phyloP scores from a whole-genome alignment of 2,329 filamentous ascomycete species.

The Volutella citrinella region DNA sequence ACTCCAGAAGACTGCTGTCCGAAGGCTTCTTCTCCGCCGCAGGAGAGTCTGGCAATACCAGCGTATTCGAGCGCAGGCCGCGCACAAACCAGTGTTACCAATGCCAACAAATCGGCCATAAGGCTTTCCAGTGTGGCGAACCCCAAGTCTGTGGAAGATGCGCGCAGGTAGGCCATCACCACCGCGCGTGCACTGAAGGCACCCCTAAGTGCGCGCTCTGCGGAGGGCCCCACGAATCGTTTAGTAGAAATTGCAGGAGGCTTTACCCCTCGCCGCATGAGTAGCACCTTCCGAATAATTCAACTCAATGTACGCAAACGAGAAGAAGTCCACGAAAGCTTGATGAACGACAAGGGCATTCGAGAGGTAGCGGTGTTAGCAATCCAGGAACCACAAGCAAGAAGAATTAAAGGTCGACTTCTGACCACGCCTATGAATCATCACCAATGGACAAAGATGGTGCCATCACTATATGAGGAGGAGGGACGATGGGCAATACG shows the following conservation, averaged over 20 bases:
- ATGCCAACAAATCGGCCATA: slow-evolving; percentile 5
- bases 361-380: slow-evolving; percentile 10
- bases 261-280: slow-evolving; percentile 17
- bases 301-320: slow-evolving; percentile 16
- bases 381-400: slow-evolving; percentile 14
- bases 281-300: slow-evolving; percentile 14
- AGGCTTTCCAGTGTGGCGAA: slow-evolving; percentile 18
- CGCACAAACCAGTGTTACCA: slow-evolving; percentile 5
- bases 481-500: slow-evolving; percentile 16
- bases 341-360: slow-evolving; percentile 17
- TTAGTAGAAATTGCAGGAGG: slow-evolving; percentile 16
- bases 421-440: slow-evolving; percentile 14
- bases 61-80: slow-evolving; percentile 2
- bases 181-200: slow-evolving; percentile 13
- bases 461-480: slow-evolving; percentile 10
- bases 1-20: too few relatives aligned
- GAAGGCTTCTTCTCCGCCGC: slow-evolving; percentile 5
- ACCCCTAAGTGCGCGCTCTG: slow-evolving; percentile 16
- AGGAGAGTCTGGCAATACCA: slow-evolving; percentile 7
- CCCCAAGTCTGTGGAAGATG: slow-evolving; percentile 14
- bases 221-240: too few relatives aligned
- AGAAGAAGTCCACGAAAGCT: slow-evolving; percentile 12
- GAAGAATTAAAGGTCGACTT: slow-evolving; percentile 9
- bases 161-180: slow-evolving; percentile 16
- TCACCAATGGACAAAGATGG: slow-evolving; percentile 15